These are phyloP conservation scores for Gracilaria caudata DNA, from an alignment of 23 red algal species.

Conservation along the genomic window DNA sequence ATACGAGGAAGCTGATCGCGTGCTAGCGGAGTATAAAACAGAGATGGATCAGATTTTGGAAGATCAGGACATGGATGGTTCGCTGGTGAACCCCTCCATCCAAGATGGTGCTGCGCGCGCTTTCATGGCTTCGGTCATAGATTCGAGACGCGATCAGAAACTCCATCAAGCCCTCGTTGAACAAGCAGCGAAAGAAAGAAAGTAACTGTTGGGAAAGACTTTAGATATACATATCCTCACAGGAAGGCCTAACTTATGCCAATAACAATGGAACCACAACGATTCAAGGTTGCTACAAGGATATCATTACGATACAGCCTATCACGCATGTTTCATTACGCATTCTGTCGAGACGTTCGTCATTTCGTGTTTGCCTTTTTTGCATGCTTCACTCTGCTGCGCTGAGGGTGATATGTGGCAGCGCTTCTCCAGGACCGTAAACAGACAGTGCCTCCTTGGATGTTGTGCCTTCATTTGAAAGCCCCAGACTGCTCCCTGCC, in stretches of 20 bases:
- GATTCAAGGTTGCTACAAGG: background rate
- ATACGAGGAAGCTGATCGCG: conserved; percentile 44
- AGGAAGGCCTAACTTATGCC: background rate
- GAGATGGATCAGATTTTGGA: background rate
- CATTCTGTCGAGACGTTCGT: background rate
- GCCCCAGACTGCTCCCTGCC: background rate
- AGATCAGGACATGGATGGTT: conserved; percentile 27
- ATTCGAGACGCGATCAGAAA: conserved; percentile 55
- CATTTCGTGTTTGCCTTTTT: background rate
- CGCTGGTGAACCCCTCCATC: conserved; percentile 14
- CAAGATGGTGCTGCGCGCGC: background rate
- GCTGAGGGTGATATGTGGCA: background rate
- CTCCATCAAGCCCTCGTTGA: conserved; percentile 26
- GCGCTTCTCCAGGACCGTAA: conserved; percentile 9
- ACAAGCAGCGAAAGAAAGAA: conserved; percentile 7
- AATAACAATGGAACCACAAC: background rate
- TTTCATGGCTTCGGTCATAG: conserved; percentile 42
- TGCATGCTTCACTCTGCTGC: background rate
- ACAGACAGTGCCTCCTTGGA: background rate
- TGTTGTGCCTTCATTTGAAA: background rate
- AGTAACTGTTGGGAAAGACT: background rate
- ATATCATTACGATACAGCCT: background rate
- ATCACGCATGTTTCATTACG: background rate
- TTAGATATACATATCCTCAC: background rate
- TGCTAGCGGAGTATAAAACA: background rate